Conservation (phyloP, 1,139 yeast species). For the Scheffersomyces stambukii region DNA sequence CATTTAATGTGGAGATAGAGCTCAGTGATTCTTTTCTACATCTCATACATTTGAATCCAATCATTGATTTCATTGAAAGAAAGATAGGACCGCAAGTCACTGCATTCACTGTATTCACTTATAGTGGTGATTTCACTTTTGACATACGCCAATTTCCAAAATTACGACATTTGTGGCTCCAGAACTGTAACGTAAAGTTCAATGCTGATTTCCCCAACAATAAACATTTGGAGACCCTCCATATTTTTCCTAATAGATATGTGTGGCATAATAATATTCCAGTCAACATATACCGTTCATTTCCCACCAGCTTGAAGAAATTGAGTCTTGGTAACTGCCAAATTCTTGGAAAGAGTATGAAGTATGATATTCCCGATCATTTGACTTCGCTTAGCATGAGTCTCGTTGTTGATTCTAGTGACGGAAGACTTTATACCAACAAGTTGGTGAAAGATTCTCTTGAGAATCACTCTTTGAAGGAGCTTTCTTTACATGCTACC, state of each 20-base stretch:
- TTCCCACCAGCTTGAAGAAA: conserved; percentile 12
- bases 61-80: conserved; percentile 7
- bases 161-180: conserved; percentile 15
- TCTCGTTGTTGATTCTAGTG: conserved; percentile 14
- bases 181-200: conserved; percentile 15
- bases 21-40: conserved; percentile 17
- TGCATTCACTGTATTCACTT: conserved; percentile 11
- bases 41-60: conserved; percentile 9
- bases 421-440: conserved; percentile 9
- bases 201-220: conserved; percentile 4
- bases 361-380: conserved; percentile 10
- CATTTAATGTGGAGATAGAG: conserved; percentile 19
- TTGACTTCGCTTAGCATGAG: conserved; percentile 9
- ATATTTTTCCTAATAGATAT: conserved; percentile 13
- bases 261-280: conserved; percentile 15
- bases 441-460: conserved; percentile 9
- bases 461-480: conserved; percentile 3
- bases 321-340: conserved; percentile 16
- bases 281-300: conserved; percentile 7
- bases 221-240: conserved; percentile 3
- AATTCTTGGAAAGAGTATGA: conserved; percentile 8
- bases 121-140: conserved; percentile 12
- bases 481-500: conserved; percentile 3
- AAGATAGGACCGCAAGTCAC: conserved; percentile 3
- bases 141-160: conserved; percentile 11